Base-by-base conservation (phyloP, 306 rosid genomes). In the Cyamopsis tetragonoloba region DNA sequence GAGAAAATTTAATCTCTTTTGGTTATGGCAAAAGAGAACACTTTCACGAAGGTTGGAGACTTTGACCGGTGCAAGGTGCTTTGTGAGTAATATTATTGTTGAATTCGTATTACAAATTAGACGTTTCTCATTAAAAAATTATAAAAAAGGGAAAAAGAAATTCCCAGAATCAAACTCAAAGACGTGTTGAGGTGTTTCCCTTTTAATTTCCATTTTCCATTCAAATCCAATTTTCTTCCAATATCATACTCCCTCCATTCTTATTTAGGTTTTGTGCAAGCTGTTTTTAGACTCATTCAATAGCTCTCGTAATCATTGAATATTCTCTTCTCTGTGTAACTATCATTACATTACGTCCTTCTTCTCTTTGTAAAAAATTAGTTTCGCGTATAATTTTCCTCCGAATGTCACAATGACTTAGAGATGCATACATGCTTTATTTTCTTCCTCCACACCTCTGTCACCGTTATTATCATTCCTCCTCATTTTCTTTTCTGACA, bases 121-220 rank as follows among this genome's bases (percentile, higher is more conserved):
- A 22, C 39, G 34, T 42, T 43, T 49, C 27, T 23, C 51, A 43
- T 13, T 20, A 14, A 66, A 3, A 5, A 31, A 7, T 14, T 13
- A 1, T 22, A 7, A 11, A 4, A 32, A 13, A 14, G 22, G 12
- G 0, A 38, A 57, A 26, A 24, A 34, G 0, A 49, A 47, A 49
- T 54, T 65, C 72, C 70, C 9, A 22, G 69, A 63, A 75, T 79
- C 71, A 72, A 83, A 78, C 43, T 8, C 31, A 80, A 85, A 83
- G 79, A 79, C 92, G 90, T 89, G 98, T 82, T 85, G 92, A 89
- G 95, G 85, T 87, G 95, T 87, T 80, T 6, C 70, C 86, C 63
- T 51, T 62, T 42, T n/a, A 4, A 20, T 31, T 19, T 46, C 62
- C 62, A 49, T 22, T 46, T 56, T 55, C 60, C 14, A 56, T 5